Conservation (phyloP, 2,329 filamentous ascomycete species). For the Aureobasidium sp. region DNA sequence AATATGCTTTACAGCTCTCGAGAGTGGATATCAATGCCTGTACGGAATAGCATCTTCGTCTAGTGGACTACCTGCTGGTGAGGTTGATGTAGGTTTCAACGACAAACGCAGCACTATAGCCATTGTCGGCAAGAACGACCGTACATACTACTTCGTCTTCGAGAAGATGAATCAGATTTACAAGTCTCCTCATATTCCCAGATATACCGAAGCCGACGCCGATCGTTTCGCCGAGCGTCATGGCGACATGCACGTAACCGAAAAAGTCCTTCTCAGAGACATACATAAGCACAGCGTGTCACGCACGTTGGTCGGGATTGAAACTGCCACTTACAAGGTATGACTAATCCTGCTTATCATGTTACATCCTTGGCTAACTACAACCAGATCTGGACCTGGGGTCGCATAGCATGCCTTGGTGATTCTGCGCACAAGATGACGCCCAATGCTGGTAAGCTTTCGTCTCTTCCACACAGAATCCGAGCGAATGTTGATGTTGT, state of each 20-base stretch:
- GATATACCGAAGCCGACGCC: constrained; percentile 31
- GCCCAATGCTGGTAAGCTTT: constrained; percentile 14
- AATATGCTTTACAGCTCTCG: constrained; percentile 17
- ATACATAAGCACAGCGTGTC: constrained; percentile 26
- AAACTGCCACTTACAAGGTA: constrained; percentile 22
- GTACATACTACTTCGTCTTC: constrained; percentile 35
- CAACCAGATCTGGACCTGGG: constrained; percentile 20
- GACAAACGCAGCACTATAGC: constrained; percentile 24
- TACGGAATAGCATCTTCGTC: constrained; percentile 34
- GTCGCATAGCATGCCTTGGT: constrained; percentile 24
- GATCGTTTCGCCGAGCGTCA: constrained; percentile 24
- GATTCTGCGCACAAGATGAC: constrained; percentile 26
- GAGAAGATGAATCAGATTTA: constrained; percentile 26
- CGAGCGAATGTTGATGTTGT: not conserved
- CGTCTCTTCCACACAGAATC: no score
- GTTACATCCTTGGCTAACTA: not conserved
- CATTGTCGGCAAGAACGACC: constrained; percentile 25
- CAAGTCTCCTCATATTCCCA: constrained; percentile 29
- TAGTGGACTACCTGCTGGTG: constrained; percentile 16
- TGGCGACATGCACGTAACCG: constrained; percentile 20
- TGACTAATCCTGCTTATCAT: no score
- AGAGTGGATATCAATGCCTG: constrained; percentile 29
- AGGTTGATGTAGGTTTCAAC: constrained; percentile 21
- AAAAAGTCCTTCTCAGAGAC: constrained; percentile 26
- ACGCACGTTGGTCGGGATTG: constrained; percentile 26